phyloP scores from a whole-genome alignment of 371 early-diverging fungal species.

The Rhizopus arrhizus region DNA sequence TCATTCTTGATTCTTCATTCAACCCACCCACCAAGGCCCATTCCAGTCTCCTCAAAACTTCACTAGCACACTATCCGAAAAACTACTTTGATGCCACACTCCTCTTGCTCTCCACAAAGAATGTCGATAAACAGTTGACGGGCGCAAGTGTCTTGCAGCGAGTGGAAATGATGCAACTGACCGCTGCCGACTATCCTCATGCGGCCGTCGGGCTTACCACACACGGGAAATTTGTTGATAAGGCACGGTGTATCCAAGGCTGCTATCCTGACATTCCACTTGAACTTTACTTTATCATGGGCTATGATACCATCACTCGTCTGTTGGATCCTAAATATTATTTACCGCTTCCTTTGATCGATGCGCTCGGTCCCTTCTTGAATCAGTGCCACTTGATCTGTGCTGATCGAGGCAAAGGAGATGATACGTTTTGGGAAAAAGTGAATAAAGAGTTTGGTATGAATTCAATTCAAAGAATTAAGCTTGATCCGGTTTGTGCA shows the following conservation, averaged over 20 bases:
- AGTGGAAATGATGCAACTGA: constrained; percentile 58
- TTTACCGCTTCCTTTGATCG: constrained; percentile 29
- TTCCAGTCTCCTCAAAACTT: constrained; percentile 41
- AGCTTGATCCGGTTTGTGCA: constrained; percentile 15
- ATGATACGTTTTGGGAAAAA: constrained; percentile 24
- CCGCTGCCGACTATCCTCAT: constrained; percentile 32
- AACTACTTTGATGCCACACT: constrained; percentile 45
- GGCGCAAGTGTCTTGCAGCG: constrained; percentile 55
- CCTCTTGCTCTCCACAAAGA: constrained; percentile 58
- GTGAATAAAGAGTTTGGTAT: not conserved
- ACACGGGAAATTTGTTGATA: constrained; percentile 64
- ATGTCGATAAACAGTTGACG: constrained; percentile 59
- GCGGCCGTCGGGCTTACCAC: constrained; percentile 55
- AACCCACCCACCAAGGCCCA: constrained; percentile 72
- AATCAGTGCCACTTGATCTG: constrained; percentile 43
- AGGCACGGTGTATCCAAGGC: constrained; percentile 41
- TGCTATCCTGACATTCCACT: constrained; percentile 22
- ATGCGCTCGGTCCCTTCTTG: constrained; percentile 55
- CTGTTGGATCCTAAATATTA: constrained; percentile 69
- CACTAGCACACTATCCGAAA: constrained; percentile 26
- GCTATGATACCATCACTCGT: constrained; percentile 63
- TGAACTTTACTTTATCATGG: constrained; percentile 62
- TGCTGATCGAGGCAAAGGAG: constrained; percentile 46
- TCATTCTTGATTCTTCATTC: constrained; percentile 68
- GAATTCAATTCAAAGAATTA: constrained; percentile 24